Conservation (phyloP, 2,329 filamentous ascomycete species). For the Claviceps monticola region DNA sequence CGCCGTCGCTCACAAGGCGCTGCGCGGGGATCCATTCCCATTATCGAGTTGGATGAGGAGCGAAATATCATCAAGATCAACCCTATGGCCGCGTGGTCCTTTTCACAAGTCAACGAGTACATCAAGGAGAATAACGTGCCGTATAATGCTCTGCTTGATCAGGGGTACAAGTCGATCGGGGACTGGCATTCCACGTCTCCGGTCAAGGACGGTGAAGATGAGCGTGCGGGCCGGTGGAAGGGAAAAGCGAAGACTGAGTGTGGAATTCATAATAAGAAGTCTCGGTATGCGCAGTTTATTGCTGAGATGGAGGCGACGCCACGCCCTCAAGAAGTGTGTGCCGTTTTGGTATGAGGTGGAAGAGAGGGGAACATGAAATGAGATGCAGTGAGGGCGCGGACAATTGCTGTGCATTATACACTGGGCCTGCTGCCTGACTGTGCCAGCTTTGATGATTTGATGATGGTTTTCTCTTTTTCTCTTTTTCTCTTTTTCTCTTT, state of each 20-base stretch:
- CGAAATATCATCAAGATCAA: slow-evolving; percentile 93
- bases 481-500: not conserved
- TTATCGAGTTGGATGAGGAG: slow-evolving; percentile 83
- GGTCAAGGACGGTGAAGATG: slow-evolving; percentile 82
- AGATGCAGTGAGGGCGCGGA: too few relatives aligned
- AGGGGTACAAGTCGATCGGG: slow-evolving; percentile 94
- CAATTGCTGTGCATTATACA: too few relatives aligned
- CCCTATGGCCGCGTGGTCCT: slow-evolving; percentile 87
- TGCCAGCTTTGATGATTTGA: not conserved
- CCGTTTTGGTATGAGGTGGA: slow-evolving; percentile 14
- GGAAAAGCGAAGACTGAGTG: slow-evolving; percentile 93
- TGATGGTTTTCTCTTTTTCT: not conserved
- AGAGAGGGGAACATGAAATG: not conserved
- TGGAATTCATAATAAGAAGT: slow-evolving; percentile 96
- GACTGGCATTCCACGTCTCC: slow-evolving; percentile 97
- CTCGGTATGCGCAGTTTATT: slow-evolving; percentile 78
- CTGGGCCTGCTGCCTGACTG: too few relatives aligned
- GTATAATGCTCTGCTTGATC: slow-evolving; percentile 83
- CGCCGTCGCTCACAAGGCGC: slow-evolving; percentile 86
- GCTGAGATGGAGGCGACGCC: slow-evolving; percentile 58
- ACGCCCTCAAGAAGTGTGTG: slow-evolving; percentile 22
- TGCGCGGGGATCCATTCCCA: slow-evolving; percentile 76
- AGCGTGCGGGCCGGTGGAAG: slow-evolving; percentile 94
- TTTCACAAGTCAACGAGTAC: slow-evolving; percentile 79
- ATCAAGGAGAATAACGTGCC: slow-evolving; percentile 76